Evolutionary conservation across 257 asterid genomes (phyloP).

Genomic region (Lavandula angustifolia): DNA sequence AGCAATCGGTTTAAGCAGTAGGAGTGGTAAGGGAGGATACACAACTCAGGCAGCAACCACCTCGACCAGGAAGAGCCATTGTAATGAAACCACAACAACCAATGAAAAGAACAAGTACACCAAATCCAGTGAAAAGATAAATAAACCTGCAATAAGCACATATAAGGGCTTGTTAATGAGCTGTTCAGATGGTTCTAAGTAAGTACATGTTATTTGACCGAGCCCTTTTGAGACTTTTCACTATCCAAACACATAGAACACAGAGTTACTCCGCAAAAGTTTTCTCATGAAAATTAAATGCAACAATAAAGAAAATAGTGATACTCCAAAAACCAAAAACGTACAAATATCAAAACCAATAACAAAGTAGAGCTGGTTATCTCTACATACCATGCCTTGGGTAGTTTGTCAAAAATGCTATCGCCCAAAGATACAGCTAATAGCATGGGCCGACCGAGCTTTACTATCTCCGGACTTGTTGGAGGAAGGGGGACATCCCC

Average conservation of each 20-base stretch:
- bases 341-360: background rate
- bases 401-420: slow-evolving; percentile 83
- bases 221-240: slow-evolving; percentile 5
- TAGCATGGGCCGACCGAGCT: slow-evolving; percentile 92
- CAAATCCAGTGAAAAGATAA: slow-evolving; percentile 77
- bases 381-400: slow-evolving; percentile 79
- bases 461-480: slow-evolving; percentile 48
- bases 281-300: background rate
- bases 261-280: background rate
- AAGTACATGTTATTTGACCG: background rate
- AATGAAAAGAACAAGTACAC: slow-evolving; percentile 64
- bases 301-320: background rate
- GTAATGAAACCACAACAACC: slow-evolving; percentile 94
- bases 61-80: slow-evolving; percentile 59
- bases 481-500: slow-evolving; percentile 53
- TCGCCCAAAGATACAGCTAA: slow-evolving; percentile 63
- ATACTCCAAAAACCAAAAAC: background rate
- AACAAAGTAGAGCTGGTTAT: background rate
- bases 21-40: slow-evolving; percentile 59
- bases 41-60: slow-evolving; percentile 91
- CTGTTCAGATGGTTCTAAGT: too few relatives aligned
- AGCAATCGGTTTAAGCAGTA: background rate
- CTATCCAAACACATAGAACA: background rate
- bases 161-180: background rate
- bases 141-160: slow-evolving; percentile 73